Evolutionary conservation across 2,329 filamentous ascomycete species (phyloP).

Genomic region (Aspergillus hortae): DNA sequence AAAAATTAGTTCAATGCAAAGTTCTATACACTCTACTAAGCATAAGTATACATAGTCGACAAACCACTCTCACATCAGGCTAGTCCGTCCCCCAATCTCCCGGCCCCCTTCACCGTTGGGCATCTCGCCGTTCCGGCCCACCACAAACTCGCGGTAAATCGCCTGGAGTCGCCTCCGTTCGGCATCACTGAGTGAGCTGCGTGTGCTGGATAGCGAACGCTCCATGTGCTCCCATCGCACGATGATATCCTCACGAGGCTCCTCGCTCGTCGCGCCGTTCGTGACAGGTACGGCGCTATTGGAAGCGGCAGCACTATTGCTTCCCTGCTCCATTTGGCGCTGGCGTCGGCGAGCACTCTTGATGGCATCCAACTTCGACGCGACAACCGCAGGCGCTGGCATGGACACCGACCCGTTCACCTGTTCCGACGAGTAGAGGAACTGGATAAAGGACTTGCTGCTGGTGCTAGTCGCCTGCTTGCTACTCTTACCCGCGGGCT

Average conservation of each 20-base stretch:
- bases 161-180: constrained; percentile 70
- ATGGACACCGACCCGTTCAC: constrained; percentile 56
- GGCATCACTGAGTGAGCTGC: constrained; percentile 75
- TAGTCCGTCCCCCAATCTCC: constrained; percentile 88
- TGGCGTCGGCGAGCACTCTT: constrained; percentile 66
- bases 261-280: constrained; percentile 26
- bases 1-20: background rate
- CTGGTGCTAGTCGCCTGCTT: constrained; percentile 30
- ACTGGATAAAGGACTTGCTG: constrained; percentile 65
- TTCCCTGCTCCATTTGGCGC: constrained; percentile 48
- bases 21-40: constrained; percentile 8
- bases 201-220: constrained; percentile 70
- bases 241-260: constrained; percentile 62
- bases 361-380: constrained; percentile 76
- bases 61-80: constrained; percentile 68
- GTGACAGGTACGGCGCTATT: constrained; percentile 17
- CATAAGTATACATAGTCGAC: constrained; percentile 4
- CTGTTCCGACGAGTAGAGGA: constrained; percentile 67
- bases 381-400: constrained; percentile 74
- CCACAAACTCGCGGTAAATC: constrained; percentile 92
- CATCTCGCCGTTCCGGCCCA: constrained; percentile 91
- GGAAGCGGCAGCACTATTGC: constrained; percentile 3
- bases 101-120: constrained; percentile 85
- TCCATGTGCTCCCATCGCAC: constrained; percentile 82
- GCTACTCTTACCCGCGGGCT: constrained; percentile 29